Base-by-base conservation (phyloP, 192 early-diverging fungal genomes). In the Coemansia sp. region DNA sequence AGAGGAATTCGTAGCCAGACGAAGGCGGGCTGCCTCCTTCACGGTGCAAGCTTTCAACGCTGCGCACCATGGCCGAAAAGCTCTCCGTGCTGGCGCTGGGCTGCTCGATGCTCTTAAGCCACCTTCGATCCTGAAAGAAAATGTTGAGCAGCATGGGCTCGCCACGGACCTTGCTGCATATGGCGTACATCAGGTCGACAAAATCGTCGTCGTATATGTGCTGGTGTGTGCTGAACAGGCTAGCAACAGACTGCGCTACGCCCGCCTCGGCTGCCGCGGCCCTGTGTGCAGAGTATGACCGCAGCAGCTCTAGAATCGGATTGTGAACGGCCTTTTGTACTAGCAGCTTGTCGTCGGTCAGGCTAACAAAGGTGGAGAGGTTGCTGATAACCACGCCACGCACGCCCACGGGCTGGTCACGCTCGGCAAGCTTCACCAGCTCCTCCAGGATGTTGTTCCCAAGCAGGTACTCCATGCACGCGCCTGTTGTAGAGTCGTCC, bases 281-380 rank as follows among this genome's bases (percentile, higher is more conserved):
- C 14, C 51, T 55, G 9, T 57, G 37, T 13, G 50, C 34, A n/a
- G 90, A 83, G 77, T 88, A 90, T 46, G 74, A 82, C 26, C 88
- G 83, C 20, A 97, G 82, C 65, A 97, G 68, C 35, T 87, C 86
- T 26, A 93, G 85, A 1, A 91, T 87, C 5, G 94, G 94, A 50
- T 91, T 88, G 75, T 97, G 93, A 20, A 97, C 87, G 14, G 92
- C 88, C 59, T 91, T 91, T 64, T 97, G 95, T 20, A 95, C 91
- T 31, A 98, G 82, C 70, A 95, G 92, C 43, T 91, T 88, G 65
- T 93, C 90, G 61, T 96, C 94, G 10, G 95, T 76, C 39, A 98
- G 71, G 64, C 90, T 88, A 50, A 98, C 88, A 82, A 98, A 88
- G 36, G 79, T 81, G 14, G 90, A 86, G 36, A 96, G 69, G 53